These are phyloP conservation scores for Alternaria solani DNA, from an alignment of 2,329 filamentous ascomycete genomes.

Conservation along the genomic window DNA sequence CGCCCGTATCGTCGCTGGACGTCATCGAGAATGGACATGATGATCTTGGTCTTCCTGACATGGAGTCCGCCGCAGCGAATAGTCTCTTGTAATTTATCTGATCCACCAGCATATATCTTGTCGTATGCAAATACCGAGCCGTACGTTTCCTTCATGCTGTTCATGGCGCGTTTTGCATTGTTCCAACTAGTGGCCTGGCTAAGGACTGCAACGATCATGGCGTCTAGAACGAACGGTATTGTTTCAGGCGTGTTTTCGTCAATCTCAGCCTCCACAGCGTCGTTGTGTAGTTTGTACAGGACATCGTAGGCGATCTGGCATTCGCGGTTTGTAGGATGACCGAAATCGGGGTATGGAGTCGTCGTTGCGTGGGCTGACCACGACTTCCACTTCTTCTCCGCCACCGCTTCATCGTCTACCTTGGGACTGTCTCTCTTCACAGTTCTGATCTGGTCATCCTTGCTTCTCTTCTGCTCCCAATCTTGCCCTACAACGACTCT, in stretches of 20 bases:
- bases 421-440: not conserved
- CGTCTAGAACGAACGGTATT: constrained; percentile 12
- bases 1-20: constrained; percentile 11
- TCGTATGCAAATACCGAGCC: constrained; percentile 11
- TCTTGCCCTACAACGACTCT: not conserved
- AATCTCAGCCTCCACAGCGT: constrained; percentile 10
- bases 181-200: constrained; percentile 14
- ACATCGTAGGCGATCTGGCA: constrained; percentile 12
- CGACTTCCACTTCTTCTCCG: constrained; percentile 13
- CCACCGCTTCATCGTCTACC: not conserved
- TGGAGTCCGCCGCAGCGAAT: constrained; percentile 11
- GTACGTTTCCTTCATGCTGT: constrained; percentile 7
- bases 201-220: constrained; percentile 10
- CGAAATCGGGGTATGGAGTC: constrained; percentile 14
- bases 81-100: constrained; percentile 7
- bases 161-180: constrained; percentile 16
- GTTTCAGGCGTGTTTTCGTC: constrained; percentile 6
- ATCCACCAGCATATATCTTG: not conserved
- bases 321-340: constrained; percentile 7
- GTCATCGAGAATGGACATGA: constrained; percentile 12
- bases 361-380: constrained; percentile 15
- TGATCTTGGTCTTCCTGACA: constrained; percentile 10
- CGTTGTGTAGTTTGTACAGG: constrained; percentile 10
- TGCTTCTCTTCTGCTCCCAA: not conserved
- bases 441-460: not conserved